Percentiles rank a stretch among this genome's conserved stretches.
Evolutionary conservation across 192 early-diverging fungal species (phyloP).

Genomic region (Oehlia diaphana): DNA sequence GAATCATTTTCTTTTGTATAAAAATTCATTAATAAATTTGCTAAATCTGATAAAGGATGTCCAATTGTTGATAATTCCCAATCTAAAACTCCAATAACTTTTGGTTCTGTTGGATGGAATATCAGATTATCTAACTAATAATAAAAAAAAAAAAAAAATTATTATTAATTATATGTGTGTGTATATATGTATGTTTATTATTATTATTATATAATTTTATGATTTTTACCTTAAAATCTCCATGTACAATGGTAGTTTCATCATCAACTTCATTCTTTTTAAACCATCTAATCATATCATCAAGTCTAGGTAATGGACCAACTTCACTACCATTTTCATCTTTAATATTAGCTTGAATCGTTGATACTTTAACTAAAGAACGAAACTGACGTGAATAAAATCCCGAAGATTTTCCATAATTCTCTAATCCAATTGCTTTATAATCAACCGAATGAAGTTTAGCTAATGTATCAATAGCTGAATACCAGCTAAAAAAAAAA

Average conservation of each 20-base stretch:
- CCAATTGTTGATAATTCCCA: slow-evolving; percentile 93
- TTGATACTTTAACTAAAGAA: slow-evolving; percentile 62
- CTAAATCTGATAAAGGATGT: slow-evolving; percentile 88
- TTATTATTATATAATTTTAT: background rate
- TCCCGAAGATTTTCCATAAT: slow-evolving; percentile 64
- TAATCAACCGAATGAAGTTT: slow-evolving; percentile 77
- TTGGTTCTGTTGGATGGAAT: slow-evolving; percentile 73
- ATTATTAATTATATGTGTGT: background rate
- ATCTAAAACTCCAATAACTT: slow-evolving; percentile 86
- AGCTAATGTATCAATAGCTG: slow-evolving; percentile 76
- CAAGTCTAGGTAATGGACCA: slow-evolving; percentile 67
- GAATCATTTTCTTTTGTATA: slow-evolving; percentile 44
- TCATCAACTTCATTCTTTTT: slow-evolving; percentile 64
- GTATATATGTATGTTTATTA: too few relatives aligned
- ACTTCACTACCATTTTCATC: slow-evolving; percentile 60
- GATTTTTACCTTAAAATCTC: slow-evolving; percentile 81
- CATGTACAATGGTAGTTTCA: slow-evolving; percentile 83
- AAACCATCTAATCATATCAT: slow-evolving; percentile 78
- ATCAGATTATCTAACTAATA: slow-evolving; percentile 67
- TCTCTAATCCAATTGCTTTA: slow-evolving; percentile 61
- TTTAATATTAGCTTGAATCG: slow-evolving; percentile 65
- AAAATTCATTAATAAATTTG: slow-evolving; percentile 79
- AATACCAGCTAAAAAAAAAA: slow-evolving; percentile 54
- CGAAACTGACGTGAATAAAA: slow-evolving; percentile 89
- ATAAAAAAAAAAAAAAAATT: slow-evolving; percentile 2